Conservation (phyloP, 257 asterid genomes). For the Eustoma russellianum region DNA sequence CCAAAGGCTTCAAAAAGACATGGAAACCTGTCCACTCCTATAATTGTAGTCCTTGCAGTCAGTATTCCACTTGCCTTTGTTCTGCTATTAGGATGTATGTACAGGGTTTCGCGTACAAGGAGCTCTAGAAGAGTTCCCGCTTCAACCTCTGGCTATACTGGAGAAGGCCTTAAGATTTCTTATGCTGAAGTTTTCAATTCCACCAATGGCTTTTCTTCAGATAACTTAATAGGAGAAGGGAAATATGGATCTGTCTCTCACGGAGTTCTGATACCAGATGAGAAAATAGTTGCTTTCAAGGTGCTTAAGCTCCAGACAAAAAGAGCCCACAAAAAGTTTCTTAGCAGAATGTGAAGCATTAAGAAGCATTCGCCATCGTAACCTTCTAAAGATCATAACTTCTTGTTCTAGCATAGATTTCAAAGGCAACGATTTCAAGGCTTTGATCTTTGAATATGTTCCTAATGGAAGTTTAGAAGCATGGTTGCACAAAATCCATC, state of each 20-base stretch:
- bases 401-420: slow-evolving; percentile 20
- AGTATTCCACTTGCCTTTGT: slow-evolving; percentile 8
- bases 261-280: slow-evolving; percentile 4
- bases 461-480: slow-evolving; percentile 27
- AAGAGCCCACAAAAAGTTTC: slow-evolving; percentile 25
- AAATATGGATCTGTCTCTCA: slow-evolving; percentile 21
- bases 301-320: slow-evolving; percentile 21
- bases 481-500: slow-evolving; percentile 16
- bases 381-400: slow-evolving; percentile 19
- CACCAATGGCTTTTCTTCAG: slow-evolving; percentile 26
- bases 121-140: background rate
- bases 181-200: slow-evolving; percentile 10
- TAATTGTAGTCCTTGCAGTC: slow-evolving; percentile 10
- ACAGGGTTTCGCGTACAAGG: slow-evolving; percentile 4
- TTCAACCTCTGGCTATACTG: slow-evolving; percentile 1
- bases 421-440: slow-evolving; percentile 27
- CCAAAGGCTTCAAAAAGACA: background rate
- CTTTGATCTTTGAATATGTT: slow-evolving; percentile 22
- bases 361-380: slow-evolving; percentile 22
- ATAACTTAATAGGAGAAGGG: slow-evolving; percentile 24
- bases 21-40: slow-evolving; percentile 9
- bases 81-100: background rate
- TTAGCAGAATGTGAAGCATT: slow-evolving; percentile 27
- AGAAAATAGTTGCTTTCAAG: slow-evolving; percentile 17
- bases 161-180: slow-evolving; percentile 10